Evolutionary conservation across 169 alveolate genomes (phyloP).

Genomic region (Toxoplasma gondii): DNA sequence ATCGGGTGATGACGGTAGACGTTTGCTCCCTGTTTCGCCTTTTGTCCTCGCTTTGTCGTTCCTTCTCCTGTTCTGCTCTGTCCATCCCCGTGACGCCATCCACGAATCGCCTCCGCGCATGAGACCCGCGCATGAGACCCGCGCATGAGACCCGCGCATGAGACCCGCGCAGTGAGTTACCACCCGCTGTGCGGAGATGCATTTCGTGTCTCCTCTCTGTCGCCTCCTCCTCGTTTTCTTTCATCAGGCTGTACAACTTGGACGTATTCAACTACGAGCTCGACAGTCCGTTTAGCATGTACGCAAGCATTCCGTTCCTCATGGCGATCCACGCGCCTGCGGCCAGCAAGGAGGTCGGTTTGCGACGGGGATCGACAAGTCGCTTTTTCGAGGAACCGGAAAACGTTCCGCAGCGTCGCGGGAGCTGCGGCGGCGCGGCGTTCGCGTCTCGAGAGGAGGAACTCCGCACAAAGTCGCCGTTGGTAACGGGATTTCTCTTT

Average conservation of each 20-base stretch:
- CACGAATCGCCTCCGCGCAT: too few relatives aligned
- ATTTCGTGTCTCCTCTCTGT: too few relatives aligned
- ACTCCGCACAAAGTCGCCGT: neutral
- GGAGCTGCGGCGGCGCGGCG: neutral
- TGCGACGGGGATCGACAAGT: neutral
- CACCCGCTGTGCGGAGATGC: too few relatives aligned
- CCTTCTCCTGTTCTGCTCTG: too few relatives aligned
- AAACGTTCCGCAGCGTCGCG: neutral
- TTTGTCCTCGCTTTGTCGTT: too few relatives aligned
- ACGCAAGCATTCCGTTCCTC: slow-evolving; percentile 1
- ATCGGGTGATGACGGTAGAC: too few relatives aligned
- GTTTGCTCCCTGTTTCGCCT: too few relatives aligned
- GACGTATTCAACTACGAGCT: neutral
- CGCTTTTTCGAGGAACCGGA: neutral
- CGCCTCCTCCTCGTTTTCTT: too few relatives aligned
- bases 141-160: too few relatives aligned
- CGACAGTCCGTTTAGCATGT: neutral
- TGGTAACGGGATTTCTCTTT: neutral
- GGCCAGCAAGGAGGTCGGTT: neutral
- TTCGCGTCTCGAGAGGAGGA: neutral
- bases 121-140: too few relatives aligned
- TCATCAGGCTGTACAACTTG: neutral
- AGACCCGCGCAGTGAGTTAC: too few relatives aligned
- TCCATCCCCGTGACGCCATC: too few relatives aligned
- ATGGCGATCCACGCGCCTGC: neutral